Conservation (phyloP, 2,329 filamentous ascomycete genomes). For the Xylaria hypoxylon region DNA sequence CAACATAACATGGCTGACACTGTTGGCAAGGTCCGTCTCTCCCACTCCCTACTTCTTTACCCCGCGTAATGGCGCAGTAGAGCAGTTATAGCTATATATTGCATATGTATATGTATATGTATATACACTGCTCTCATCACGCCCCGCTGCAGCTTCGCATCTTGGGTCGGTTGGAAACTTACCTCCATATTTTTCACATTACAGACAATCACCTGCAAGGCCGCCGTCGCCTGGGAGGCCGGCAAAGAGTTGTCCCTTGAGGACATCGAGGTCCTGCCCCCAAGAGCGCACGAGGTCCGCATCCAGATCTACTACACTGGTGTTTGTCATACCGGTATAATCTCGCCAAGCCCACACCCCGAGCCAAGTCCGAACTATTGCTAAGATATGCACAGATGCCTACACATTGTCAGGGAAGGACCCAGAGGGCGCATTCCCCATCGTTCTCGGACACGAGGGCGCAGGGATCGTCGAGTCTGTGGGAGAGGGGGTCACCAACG, state of each 20-base stretch:
- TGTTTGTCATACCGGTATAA: slow-evolving; percentile 94
- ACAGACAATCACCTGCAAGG: slow-evolving; percentile 96
- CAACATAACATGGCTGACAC: slow-evolving; percentile 60
- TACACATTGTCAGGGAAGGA: slow-evolving; percentile 97
- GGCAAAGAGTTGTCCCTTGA: slow-evolving; percentile 90
- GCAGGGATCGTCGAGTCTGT: slow-evolving; percentile 93
- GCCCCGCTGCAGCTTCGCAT: not conserved
- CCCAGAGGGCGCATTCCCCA: slow-evolving; percentile 92
- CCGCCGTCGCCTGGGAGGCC: slow-evolving; percentile 96
- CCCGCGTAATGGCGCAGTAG: slow-evolving; percentile 23
- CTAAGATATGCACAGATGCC: slow-evolving; percentile 70
- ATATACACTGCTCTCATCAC: not conserved
- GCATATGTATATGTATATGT: too few species aligned
- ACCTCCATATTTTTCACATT: slow-evolving; percentile 12
- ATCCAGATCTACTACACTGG: slow-evolving; percentile 98
- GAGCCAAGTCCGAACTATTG: slow-evolving; percentile 48
- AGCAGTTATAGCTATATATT: not conserved
- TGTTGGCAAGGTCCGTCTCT: slow-evolving; percentile 61
- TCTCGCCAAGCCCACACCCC: slow-evolving; percentile 40
- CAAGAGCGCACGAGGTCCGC: slow-evolving; percentile 92
- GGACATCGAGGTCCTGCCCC: slow-evolving; percentile 90
- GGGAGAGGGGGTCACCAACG: slow-evolving; percentile 92
- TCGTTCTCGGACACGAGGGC: slow-evolving; percentile 90
- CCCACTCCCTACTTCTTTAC: slow-evolving; percentile 19
- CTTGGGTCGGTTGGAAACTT: slow-evolving; percentile 20